phyloP scores from a whole-genome alignment of 2,329 filamentous ascomycete genomes.

The Ophiocordyceps camponoti-leonardi region DNA sequence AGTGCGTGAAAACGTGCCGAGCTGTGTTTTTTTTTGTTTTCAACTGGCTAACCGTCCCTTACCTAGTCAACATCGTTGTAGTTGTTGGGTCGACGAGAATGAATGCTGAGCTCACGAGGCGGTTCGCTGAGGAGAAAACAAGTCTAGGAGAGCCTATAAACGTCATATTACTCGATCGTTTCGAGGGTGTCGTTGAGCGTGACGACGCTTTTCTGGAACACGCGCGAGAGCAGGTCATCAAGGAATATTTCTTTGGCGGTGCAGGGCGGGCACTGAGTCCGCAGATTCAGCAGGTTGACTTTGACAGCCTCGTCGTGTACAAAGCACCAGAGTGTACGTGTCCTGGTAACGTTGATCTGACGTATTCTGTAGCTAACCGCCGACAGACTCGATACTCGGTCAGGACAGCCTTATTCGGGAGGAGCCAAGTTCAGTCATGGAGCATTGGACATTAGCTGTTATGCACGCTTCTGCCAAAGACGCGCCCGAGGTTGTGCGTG shows the following conservation, averaged over 20 bases:
- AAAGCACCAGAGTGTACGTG: conserved; percentile 42
- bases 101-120: conserved; percentile 54
- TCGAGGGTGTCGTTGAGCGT: conserved; percentile 66
- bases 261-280: conserved; percentile 62
- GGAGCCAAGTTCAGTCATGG: conserved; percentile 47
- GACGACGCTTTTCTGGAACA: conserved; percentile 59
- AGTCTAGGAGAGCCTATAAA: conserved; percentile 49
- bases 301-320: conserved; percentile 58
- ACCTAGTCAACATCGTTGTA: conserved; percentile 56
- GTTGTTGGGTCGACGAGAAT: conserved; percentile 67
- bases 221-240: conserved; percentile 58
- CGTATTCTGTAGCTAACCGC: background rate
- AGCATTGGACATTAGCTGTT: conserved; percentile 71
- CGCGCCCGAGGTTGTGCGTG: conserved; percentile 52
- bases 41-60: conserved; percentile 22
- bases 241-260: conserved; percentile 90
- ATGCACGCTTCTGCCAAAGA: conserved; percentile 61
- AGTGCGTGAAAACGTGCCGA: conserved; percentile 12
- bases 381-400: background rate
- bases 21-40: conserved; percentile 16
- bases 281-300: conserved; percentile 71
- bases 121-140: conserved; percentile 41
- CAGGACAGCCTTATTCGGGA: conserved; percentile 39
- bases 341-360: background rate
- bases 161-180: conserved; percentile 67